Evolutionary conservation across 2,329 filamentous ascomycete genomes (phyloP).

Genomic region (Trichoderma harzianum): DNA sequence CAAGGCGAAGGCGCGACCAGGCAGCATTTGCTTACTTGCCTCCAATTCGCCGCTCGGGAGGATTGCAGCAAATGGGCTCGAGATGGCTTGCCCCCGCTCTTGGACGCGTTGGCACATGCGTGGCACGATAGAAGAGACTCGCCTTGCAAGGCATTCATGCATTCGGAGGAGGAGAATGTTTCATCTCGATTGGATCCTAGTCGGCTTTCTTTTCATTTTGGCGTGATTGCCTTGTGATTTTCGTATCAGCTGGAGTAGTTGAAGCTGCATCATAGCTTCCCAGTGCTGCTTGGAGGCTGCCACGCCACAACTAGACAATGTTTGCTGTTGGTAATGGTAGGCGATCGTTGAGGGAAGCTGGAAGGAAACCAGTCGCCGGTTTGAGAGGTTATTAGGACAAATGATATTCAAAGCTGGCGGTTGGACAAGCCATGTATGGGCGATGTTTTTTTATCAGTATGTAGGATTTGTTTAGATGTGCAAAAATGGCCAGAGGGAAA

Average conservation of each 20-base stretch:
- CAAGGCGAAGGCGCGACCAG: slow-evolving; percentile 1
- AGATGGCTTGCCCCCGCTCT: slow-evolving; percentile 8
- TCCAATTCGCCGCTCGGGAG: neutral
- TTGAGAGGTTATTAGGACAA: neutral
- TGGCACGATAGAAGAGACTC: slow-evolving; percentile 9
- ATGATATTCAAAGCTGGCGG: neutral
- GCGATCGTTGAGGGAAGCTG: neutral
- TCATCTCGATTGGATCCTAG: neutral
- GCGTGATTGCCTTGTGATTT: neutral
- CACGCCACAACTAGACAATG: neutral
- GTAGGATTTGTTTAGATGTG: neutral
- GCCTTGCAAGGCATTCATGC: slow-evolving; percentile 2
- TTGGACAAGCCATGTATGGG: neutral
- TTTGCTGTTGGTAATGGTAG: neutral
- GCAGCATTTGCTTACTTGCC: neutral
- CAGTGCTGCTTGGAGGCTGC: neutral
- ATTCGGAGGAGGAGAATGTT: neutral
- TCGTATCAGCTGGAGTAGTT: neutral
- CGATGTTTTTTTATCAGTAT: neutral
- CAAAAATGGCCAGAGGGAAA: neutral
- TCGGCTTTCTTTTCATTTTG: neutral
- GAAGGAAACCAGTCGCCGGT: neutral
- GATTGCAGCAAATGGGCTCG: slow-evolving; percentile 9
- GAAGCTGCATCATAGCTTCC: neutral
- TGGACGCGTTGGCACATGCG: slow-evolving; percentile 15